Evolutionary conservation across 306 rosid genomes (phyloP), one percentile per base, ranked within the genome.

Genomic region (Pyrus communis): DNA sequence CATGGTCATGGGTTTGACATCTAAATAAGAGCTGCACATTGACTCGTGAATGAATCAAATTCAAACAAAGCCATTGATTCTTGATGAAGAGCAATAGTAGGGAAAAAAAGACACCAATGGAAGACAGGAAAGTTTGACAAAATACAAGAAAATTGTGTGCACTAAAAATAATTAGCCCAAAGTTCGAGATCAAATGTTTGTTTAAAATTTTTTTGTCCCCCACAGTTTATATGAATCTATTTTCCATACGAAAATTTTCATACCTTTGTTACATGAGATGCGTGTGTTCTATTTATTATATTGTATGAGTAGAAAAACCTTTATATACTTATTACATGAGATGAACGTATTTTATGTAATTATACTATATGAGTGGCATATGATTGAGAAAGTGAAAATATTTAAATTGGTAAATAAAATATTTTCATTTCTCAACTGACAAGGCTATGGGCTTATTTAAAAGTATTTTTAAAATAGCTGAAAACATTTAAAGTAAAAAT

Each of bases 1-100:
- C 82, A 74, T 17, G 85, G 70, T 54, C 78, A 78, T 51, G 52
- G 22, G 31, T 54, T 40, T 59, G 68, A 59, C 77, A 23, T 35
- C 55, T 22, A 55, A 12, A 35, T 4, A 23, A 10, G 57, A 58
- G 58, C 11, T 15, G 68, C 77, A 59, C 43, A 42, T 74, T 74
- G 77, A 60, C 69, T 66, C 55, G 25, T 9, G 11, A 5, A 35
- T 14, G 33, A 22, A 51, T 71, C 13, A 33, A 27, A 74, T 22
- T 58, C 35, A 74, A 31, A 14, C 22, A 2, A 23, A 60, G 68
- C 25, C 33, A 14, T 25, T 14, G 77, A 59, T 35, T 72, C 45
- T 74, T 43, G 43, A 42, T 43, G 43, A 42, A 31, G 64, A 40
- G 42, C 27, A 60, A 42, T 49, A 5, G 42, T 60, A 21, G 57